phyloP scores from a whole-genome alignment of 2,329 filamentous ascomycete genomes.

The Botrytis byssoidea region DNA sequence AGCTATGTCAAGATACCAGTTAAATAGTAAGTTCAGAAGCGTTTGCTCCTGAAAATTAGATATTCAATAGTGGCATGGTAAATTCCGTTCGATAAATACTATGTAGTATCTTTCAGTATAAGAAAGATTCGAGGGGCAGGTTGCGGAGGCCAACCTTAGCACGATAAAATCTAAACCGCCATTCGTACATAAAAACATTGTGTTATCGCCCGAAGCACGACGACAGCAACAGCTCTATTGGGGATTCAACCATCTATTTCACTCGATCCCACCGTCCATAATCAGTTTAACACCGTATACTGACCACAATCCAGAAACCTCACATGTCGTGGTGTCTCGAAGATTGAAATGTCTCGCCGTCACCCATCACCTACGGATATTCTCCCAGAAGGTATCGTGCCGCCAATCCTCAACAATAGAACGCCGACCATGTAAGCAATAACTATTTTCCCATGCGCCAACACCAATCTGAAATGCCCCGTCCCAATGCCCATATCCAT shows the following conservation, averaged over 20 bases:
- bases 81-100: background rate
- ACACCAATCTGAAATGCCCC: background rate
- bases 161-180: background rate
- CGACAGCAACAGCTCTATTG: background rate
- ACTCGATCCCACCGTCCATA: background rate
- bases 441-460: background rate
- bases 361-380: background rate
- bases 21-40: too few relatives aligned
- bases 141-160: background rate
- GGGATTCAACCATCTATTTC: background rate
- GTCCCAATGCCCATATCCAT: background rate
- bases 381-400: background rate
- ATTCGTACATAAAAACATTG: too few relatives aligned
- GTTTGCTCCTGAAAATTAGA: background rate
- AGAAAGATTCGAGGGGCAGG: background rate
- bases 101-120: background rate
- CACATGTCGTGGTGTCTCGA: background rate
- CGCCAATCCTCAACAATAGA: slow-evolving; percentile 1
- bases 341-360: background rate
- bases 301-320: background rate
- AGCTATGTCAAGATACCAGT: background rate
- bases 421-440: background rate
- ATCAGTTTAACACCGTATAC: background rate
- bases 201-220: background rate
- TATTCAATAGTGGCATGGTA: background rate